A percentile compares a stretch with the other conserved stretches of the same genome.
phyloP scores from a whole-genome alignment of 192 early-diverging fungal genomes.

The Backusella circina region DNA sequence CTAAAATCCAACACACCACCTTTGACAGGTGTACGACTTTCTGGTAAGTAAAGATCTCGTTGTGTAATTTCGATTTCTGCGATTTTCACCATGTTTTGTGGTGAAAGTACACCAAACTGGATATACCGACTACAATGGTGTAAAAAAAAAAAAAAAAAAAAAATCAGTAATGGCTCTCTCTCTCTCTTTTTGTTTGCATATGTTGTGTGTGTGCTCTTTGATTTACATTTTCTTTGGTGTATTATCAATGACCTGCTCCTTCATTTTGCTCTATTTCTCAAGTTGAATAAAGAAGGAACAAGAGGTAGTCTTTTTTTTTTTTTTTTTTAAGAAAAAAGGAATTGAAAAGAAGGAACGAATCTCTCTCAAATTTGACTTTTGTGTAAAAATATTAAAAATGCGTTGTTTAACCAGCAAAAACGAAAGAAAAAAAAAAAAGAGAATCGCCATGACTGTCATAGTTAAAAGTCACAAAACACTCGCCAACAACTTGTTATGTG shows the following conservation, averaged over 20 bases:
- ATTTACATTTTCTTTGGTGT: conserved; percentile 75
- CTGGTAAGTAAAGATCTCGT: conserved; percentile 76
- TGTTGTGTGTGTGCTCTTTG: not conserved
- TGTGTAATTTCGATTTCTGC: conserved; percentile 90
- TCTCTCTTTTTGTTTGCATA: not conserved
- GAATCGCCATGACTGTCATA: not conserved
- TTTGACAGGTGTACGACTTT: conserved; percentile 72
- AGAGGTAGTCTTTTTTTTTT: not conserved
- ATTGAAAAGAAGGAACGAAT: not conserved
- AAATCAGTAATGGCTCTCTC: too few relatives aligned
- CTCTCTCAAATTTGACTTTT: not conserved
- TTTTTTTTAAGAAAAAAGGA: not conserved
- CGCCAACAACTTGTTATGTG: not conserved
- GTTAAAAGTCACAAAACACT: not conserved
- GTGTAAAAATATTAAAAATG: not conserved
- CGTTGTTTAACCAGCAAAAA: not conserved
- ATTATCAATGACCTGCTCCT: conserved; percentile 71
- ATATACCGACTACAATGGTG: conserved; percentile 91
- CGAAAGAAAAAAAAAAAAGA: not conserved
- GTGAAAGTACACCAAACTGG: conserved; percentile 92
- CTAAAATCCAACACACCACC: conserved; percentile 89
- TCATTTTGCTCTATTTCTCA: conserved; percentile 48
- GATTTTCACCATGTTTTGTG: conserved; percentile 83
- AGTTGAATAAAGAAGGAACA: not conserved
- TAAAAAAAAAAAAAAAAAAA: not conserved